phyloP scores from a whole-genome alignment of 169 alveolate species.

The Perkinsus olseni region DNA sequence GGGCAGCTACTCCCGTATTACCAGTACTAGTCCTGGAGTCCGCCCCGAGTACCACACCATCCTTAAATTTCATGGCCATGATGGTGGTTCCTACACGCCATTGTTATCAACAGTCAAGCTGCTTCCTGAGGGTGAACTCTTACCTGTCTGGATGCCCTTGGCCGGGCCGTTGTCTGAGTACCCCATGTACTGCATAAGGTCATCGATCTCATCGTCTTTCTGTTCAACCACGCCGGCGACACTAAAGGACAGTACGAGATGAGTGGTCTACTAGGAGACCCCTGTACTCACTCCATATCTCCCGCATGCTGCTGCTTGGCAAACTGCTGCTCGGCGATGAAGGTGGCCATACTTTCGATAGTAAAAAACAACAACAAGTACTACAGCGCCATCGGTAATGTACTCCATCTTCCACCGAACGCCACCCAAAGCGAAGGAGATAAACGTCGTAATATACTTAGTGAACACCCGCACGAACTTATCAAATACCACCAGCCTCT shows the following conservation, averaged over 20 bases:
- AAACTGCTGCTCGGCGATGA: not conserved
- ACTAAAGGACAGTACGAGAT: not conserved
- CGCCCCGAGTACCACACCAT: slow-evolving; percentile 49
- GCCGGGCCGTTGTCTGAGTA: not conserved
- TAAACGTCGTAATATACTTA: not conserved
- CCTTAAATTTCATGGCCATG: slow-evolving; percentile 38
- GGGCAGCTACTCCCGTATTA: not conserved
- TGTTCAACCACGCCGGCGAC: not conserved
- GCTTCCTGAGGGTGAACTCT: not conserved
- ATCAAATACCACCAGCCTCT: not conserved
- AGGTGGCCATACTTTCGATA: not conserved
- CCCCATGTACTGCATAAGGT: not conserved
- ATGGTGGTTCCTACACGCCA: slow-evolving; percentile 35
- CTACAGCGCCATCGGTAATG: not conserved
- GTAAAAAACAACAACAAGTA: not conserved
- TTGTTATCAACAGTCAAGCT: not conserved
- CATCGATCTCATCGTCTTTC: not conserved
- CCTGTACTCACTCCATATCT: not conserved
- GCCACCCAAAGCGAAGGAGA: not conserved
- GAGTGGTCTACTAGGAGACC: not conserved
- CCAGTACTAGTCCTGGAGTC: slow-evolving; percentile 50
- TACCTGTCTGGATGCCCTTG: not conserved
- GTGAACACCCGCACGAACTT: not conserved
- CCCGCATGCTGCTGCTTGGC: not conserved
- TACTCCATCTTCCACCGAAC: not conserved